Evolutionary conservation across 345 rosid genomes (phyloP), one percentile per base, ranked within the genome.

Genomic region (Viola odorata): DNA sequence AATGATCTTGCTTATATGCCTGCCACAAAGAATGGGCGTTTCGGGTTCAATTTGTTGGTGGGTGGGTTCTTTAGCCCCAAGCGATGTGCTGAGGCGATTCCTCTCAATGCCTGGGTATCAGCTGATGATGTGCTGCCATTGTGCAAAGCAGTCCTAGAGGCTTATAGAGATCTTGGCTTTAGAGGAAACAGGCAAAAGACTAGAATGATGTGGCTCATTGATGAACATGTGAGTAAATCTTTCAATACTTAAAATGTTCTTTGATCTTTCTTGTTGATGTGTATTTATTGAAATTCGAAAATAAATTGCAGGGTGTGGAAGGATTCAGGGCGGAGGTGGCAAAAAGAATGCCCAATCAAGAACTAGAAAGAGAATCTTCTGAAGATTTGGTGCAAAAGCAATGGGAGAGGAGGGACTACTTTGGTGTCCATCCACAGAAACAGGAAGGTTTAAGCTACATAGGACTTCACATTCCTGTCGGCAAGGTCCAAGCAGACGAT

Each of bases 1-100:
- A 92, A 94, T 53, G 99, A 94, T 81, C 76, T 94, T 48, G 97
- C 99, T 38, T 94, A 94, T 80, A 86, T 94, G 87, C 99, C 99
- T 44, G 91, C 99, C 0, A 83, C 58, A 9, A 94, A 82, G 78
- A 75, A 84, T 55, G 89, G 91, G 3, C 57, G 80, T 4, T 87
- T 92, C 53, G 96, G 97, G 47, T 92, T 92, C 80, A 89, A 89
- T 78, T 58, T 92, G 69, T 78, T 92, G 55, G 99, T 89, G 3
- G 99, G 99, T 57, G 99, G 99, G 50, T 85, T 92, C 86, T 92
- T 92, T 61, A 89, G 99, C 64, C 71, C 96, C 53, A 89, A 81
- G 79, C 57, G 98, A 69, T 87, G 97, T 5, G 96, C 83, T 36
- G 97, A 92, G 69, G 98, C 98, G 0, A 64, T 89, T 60, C 96